Conservation (phyloP, 139 green algal genomes). For the Trebouxia sp. region DNA sequence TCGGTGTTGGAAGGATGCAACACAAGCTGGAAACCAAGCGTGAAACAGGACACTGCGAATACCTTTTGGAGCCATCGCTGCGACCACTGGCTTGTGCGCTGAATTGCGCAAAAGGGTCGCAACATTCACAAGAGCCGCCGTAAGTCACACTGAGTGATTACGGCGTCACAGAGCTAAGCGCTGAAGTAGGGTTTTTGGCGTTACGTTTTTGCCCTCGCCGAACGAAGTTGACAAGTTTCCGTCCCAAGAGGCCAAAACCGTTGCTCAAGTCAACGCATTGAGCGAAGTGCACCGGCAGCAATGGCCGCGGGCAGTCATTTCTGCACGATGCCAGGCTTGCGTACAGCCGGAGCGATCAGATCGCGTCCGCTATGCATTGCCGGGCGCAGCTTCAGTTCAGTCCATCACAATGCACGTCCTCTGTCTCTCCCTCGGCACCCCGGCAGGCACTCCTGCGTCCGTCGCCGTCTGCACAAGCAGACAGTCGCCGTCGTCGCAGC, state of each 20-base stretch:
- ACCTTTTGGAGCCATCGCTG: conserved; percentile 18
- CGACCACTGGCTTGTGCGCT: background rate
- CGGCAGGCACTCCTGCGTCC: background rate
- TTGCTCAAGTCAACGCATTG: background rate
- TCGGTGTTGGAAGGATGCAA: too few relatives aligned
- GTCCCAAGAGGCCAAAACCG: background rate
- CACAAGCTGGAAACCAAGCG: too few relatives aligned
- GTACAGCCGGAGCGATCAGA: background rate
- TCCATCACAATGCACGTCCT: background rate
- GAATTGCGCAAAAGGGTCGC: conserved; percentile 11
- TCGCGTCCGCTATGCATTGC: background rate
- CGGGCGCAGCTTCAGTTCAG: background rate
- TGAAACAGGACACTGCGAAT: too few relatives aligned
- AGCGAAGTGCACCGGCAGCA: background rate
- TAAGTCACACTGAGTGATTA: background rate
- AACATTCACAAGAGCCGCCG: background rate
- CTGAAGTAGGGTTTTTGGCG: background rate
- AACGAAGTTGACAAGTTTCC: background rate
- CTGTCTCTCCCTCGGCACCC: background rate
- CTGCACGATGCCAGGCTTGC: background rate
- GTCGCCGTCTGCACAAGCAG: background rate
- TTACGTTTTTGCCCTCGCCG: background rate
- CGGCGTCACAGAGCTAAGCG: background rate
- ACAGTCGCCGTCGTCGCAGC: conserved; percentile 2
- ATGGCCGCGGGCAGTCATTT: conserved; percentile 6